A percentile compares a stretch with the other conserved stretches of the same genome.
Evolutionary conservation across 441 rosid genomes (phyloP).

Genomic region (Melastoma candidum): DNA sequence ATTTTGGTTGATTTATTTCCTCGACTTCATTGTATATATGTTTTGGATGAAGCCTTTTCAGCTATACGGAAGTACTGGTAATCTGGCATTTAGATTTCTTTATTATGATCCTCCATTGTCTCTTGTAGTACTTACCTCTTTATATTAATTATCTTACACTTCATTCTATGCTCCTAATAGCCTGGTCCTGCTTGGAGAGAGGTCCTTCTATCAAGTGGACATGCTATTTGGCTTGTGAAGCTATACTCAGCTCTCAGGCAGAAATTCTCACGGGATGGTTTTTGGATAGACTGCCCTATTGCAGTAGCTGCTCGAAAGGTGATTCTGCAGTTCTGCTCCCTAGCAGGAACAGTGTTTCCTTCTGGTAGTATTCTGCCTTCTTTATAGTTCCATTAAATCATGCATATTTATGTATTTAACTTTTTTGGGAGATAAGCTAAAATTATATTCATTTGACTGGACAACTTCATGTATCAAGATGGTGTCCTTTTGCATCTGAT

Average conservation of each 20-base stretch:
- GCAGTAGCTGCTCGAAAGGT: constrained; percentile 95
- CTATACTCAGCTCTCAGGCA: constrained; percentile 73
- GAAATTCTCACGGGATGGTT: constrained; percentile 61
- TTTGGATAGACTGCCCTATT: constrained; percentile 90
- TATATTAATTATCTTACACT: constrained; percentile 12
- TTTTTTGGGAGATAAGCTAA: too few species aligned
- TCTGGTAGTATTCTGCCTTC: constrained; percentile 31
- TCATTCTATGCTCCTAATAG: constrained; percentile 39
- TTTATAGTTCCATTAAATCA: too few species aligned
- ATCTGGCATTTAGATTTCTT: constrained; percentile 1
- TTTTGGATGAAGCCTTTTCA: too few species aligned
- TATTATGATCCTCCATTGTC: background rate
- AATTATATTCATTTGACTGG: too few species aligned
- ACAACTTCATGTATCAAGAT: too few species aligned
- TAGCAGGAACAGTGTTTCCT: constrained; percentile 72
- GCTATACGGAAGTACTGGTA: too few species aligned
- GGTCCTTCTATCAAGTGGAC: constrained; percentile 80
- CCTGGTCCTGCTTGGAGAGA: constrained; percentile 94
- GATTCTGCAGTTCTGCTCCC: constrained; percentile 82
- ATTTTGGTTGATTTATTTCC: too few species aligned
- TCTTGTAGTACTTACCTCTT: constrained; percentile 4
- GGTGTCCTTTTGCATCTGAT: too few species aligned
- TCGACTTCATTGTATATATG: too few species aligned
- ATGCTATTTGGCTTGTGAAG: constrained; percentile 72
- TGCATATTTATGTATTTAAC: too few species aligned